phyloP scores from a whole-genome alignment of 495 filamentous ascomycete genomes.

The Staphylotrichum longicolle region DNA sequence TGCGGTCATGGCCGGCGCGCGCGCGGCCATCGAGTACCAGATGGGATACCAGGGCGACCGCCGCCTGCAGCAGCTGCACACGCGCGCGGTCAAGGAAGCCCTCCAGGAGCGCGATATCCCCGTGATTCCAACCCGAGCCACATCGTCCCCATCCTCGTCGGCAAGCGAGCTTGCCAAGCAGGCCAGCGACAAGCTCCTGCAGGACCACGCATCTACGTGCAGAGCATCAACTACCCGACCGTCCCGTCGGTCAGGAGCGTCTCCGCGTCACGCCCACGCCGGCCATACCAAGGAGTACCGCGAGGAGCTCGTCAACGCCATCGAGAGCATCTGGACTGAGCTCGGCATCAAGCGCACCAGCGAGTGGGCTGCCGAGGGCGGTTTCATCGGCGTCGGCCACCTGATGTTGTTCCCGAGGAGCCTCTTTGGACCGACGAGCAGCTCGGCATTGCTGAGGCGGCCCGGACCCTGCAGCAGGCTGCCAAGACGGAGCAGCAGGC shows the following conservation, averaged over 20 bases:
- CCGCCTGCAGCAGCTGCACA: constrained; percentile 90
- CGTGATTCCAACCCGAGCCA: constrained; percentile 97
- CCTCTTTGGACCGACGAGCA: constrained; percentile 86
- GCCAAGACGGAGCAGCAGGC: constrained; percentile 33
- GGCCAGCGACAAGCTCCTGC: constrained; percentile 83
- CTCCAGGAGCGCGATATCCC: constrained; percentile 78
- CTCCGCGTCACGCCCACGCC: constrained; percentile 91
- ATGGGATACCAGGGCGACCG: constrained; percentile 76
- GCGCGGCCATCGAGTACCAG: constrained; percentile 91
- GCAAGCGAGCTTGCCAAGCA: constrained; percentile 90
- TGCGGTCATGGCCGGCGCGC: constrained; percentile 93
- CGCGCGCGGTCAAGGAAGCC: constrained; percentile 81
- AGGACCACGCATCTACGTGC: constrained; percentile 91
- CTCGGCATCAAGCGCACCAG: constrained; percentile 86
- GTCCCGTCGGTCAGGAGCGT: constrained; percentile 92
- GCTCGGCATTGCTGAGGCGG: constrained; percentile 62
- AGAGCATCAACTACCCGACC: constrained; percentile 98
- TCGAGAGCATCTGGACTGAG: constrained; percentile 83
- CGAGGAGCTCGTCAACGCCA: constrained; percentile 77
- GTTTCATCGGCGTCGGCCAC: constrained; percentile 90
- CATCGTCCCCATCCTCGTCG: constrained; percentile 91
- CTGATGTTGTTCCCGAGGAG: constrained; percentile 51
- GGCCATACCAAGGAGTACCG: constrained; percentile 81
- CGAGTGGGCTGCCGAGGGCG: constrained; percentile 87
- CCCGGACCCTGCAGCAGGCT: constrained; percentile 26